These are phyloP conservation scores for Amanita rubescens DNA, from an alignment of 768 basidiomycete genomes.

Conservation along the genomic window DNA sequence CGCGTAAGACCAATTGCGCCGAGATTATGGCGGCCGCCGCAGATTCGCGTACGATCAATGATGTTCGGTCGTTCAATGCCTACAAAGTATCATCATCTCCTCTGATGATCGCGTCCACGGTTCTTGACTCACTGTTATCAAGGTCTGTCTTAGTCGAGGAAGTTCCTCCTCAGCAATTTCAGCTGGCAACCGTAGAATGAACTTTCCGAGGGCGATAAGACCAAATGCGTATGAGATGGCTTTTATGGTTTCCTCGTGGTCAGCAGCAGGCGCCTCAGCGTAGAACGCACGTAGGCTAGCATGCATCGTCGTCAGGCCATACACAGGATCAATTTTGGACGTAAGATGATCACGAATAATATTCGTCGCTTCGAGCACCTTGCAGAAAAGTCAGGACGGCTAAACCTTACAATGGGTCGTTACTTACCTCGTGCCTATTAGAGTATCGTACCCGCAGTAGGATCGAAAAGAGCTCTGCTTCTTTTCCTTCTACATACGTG, in stretches of 20 bases:
- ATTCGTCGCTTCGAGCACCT: slow-evolving; percentile 82
- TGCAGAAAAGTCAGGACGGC: slow-evolving; percentile 6
- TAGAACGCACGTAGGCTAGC: slow-evolving; percentile 62
- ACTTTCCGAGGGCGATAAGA: slow-evolving; percentile 76
- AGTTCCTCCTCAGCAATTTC: slow-evolving; percentile 86
- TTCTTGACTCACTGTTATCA: slow-evolving; percentile 50
- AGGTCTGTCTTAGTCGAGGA: slow-evolving; percentile 63
- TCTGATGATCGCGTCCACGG: neutral
- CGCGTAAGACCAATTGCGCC: slow-evolving; percentile 73
- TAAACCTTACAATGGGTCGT: neutral
- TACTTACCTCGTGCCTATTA: slow-evolving; percentile 59
- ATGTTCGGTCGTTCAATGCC: slow-evolving; percentile 65
- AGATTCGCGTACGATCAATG: slow-evolving; percentile 76
- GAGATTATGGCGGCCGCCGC: slow-evolving; percentile 79
- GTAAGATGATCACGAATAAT: slow-evolving; percentile 73
- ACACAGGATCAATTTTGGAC: slow-evolving; percentile 70
- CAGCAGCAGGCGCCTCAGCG: slow-evolving; percentile 35
- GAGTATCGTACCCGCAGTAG: slow-evolving; percentile 70
- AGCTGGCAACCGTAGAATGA: slow-evolving; percentile 69
- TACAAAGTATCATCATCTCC: slow-evolving; percentile 19
- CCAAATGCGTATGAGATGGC: slow-evolving; percentile 74
- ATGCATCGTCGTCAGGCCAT: slow-evolving; percentile 79
- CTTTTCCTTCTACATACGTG: slow-evolving; percentile 67
- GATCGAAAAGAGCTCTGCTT: slow-evolving; percentile 66
- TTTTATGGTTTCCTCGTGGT: slow-evolving; percentile 44